Evolutionary conservation across 352 stramenopile genomes (phyloP), one percentile per base, ranked within the genome.

Genomic region (Thalassiosira oceanica): DNA sequence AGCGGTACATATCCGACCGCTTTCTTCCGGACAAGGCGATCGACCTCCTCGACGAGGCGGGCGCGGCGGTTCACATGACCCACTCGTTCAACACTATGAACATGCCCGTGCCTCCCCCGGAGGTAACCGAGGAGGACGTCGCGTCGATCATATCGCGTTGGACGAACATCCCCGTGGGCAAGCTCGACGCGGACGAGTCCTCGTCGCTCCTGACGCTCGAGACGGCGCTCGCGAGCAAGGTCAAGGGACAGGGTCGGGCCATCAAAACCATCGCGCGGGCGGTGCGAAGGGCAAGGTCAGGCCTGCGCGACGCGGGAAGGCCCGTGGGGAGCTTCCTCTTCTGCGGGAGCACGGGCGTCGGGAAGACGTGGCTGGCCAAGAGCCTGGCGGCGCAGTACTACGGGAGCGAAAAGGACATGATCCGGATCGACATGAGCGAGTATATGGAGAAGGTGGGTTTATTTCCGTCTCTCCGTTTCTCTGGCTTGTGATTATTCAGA

Each of bases 11-110:
- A 53, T 94, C 85, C 2, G 93, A 98, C 75, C 83, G 94, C 49
- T 97, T 97, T 76, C 92, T 98, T 79, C 95, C 95, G 0, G 95
- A 98, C 56, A 98, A 98, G 55, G 94, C 94, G 0, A 97, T 98
- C 60, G 95, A 98, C 72, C 76, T 98, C 26, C 86, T 98, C 58
- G 95, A 98, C 52, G 94, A 98, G 78, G 93, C 94, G 6, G 94
- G 86, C 1, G 90, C 95, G 0, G 82, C 94, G 8, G 74, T 76
- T 1, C 69, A 87, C 26, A 83, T 95, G 88, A 80, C 94, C 84
- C 43, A 80, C 43, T 84, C 69, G 35, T 78, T 80, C 11, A 8
- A 49, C 18, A 51, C 57, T 29, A 50, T 33, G 3, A 46, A 48
- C 27, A 55, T 39, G 42, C 48, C 46, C 10, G 44, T 48, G 2